Conservation (phyloP, 2,329 filamentous ascomycete genomes). For the Tolypocladium ophioglossoides region DNA sequence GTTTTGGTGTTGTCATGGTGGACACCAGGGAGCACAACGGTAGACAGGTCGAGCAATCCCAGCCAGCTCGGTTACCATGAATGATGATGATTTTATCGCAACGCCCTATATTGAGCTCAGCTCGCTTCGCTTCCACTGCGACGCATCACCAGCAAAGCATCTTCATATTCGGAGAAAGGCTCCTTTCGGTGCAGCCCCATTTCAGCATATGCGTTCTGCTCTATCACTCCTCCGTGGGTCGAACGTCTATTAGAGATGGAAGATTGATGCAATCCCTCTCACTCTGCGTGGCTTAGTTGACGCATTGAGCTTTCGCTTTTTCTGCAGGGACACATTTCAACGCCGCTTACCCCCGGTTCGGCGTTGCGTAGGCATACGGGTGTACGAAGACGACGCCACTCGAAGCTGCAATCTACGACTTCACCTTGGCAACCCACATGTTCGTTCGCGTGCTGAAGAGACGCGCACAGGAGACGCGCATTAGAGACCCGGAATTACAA, state of each 20-base stretch:
- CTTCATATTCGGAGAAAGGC: not conserved
- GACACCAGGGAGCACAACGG: not conserved
- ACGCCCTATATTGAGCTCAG: not conserved
- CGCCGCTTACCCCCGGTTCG: not conserved
- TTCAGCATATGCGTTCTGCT: constrained; percentile 44
- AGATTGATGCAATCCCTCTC: constrained; percentile 37
- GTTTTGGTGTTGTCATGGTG: not conserved
- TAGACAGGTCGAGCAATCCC: not conserved
- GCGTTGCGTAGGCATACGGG: not conserved
- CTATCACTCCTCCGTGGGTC: constrained; percentile 37
- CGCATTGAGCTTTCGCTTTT: constrained; percentile 36
- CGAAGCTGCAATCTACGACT: too few species aligned
- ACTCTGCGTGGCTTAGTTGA: constrained; percentile 37
- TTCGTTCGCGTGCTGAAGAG: too few species aligned
- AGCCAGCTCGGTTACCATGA: not conserved
- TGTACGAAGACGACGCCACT: not conserved
- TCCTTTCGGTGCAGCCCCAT: constrained; percentile 21
- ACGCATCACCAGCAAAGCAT: not conserved
- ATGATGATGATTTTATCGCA: not conserved
- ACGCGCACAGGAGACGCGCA: too few species aligned
- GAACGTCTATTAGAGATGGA: constrained; percentile 45
- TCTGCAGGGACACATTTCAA: constrained; percentile 32
- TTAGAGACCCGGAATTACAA: too few species aligned
- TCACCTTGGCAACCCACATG: too few species aligned
- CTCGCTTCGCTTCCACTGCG: not conserved